phyloP scores from a whole-genome alignment of 306 rosid genomes.

The Castanea crenata region DNA sequence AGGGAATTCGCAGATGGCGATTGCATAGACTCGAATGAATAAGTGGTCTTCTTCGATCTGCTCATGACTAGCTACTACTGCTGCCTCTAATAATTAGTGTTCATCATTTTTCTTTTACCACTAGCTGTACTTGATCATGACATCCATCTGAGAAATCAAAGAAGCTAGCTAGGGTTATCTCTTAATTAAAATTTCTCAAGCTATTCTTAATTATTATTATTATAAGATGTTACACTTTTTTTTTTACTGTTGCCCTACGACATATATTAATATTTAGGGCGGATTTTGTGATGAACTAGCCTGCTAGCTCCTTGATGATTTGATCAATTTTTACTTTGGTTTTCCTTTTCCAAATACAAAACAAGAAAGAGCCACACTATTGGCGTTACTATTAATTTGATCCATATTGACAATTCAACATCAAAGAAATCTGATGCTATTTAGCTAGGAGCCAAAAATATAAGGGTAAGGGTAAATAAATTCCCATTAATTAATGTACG shows the following conservation, averaged over 20 bases:
- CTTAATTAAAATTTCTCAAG: background rate
- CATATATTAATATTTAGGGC: slow-evolving; percentile 28
- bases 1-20: slow-evolving; percentile 13
- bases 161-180: background rate
- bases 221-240: background rate
- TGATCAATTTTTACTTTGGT: background rate
- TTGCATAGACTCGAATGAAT: slow-evolving; percentile 16
- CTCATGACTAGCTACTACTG: background rate
- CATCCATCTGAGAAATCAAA: background rate
- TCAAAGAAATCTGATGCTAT: too few relatives aligned
- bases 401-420: background rate
- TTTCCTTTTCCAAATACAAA: background rate
- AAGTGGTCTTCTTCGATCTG: background rate
- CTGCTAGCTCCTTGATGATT: background rate
- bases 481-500: background rate
- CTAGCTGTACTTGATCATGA: too few relatives aligned
- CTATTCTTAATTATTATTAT: background rate
- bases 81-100: background rate
- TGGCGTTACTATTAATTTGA: background rate
- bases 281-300: slow-evolving; percentile 26
- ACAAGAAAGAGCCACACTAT: background rate
- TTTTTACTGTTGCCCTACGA: slow-evolving; percentile 4
- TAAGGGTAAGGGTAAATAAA: background rate
- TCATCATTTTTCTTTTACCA: background rate
- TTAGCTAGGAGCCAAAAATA: too few relatives aligned